Base-by-base conservation (phyloP, 1,284 basidiomycete species). In the Rhodofomes roseus region DNA sequence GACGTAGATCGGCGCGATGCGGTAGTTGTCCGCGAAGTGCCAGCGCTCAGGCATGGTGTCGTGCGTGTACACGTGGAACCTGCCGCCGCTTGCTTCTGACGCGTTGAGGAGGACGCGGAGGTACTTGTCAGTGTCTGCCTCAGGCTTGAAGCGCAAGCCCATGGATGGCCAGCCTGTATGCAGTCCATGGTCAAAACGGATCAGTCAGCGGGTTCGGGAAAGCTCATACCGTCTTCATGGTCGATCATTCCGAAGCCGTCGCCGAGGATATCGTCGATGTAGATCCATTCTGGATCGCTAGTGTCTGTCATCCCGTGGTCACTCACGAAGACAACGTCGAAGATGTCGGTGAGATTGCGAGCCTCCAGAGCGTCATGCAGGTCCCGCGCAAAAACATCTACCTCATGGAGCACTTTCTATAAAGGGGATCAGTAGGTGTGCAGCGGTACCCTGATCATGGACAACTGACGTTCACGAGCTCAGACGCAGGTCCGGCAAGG, bases 231-330 rank as follows among this genome's bases (percentile, higher is more conserved):
- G 63, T 95, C 92, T 63, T 85, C 81, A 66, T 90, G 87, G 60
- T 85, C 82, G 61, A 92, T 87, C 51, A 75, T 76, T 22, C 71
- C 71, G 61, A 84, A 80, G 1, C 86, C 88, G 1, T 90, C 85
- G 0, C 90, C 92, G n/a, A 96, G 76, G 59, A 95, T 83, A 60
- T 92, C 87, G 70, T 97, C 94, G 55, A 97, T 78, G 72, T 89
- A 94, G 39, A 96, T 77, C 56, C 87, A 78, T 53, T 89, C 82
- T 0, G 87, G 84, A 64, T 91, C 82, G 62, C 85, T 87, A 8
- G 93, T 96, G 65, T 89, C 87, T 0, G 87, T 89, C 95, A 97
- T 96, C 3, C 95, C 95, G 70, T 97, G 95, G 73, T 97, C 95
- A 60, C 89, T 92, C 55, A 97, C 92, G 66, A 96, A 93, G 27